Base-by-base conservation (phyloP, 768 basidiomycete genomes). In the Lactarius evosmus region DNA sequence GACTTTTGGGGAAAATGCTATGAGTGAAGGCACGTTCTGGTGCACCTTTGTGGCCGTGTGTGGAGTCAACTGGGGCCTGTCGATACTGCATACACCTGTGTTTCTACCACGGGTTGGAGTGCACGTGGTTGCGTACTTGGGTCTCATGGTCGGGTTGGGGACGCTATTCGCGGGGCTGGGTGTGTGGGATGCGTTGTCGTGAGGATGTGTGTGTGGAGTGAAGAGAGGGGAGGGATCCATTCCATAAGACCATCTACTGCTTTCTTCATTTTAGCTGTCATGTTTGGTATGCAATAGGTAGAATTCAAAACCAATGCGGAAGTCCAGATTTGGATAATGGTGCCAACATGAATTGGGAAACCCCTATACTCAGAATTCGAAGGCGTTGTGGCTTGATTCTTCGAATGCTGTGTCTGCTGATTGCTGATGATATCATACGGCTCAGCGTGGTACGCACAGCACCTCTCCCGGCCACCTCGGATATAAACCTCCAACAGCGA, bases 121-220 rank as follows among this genome's bases (percentile, higher is more conserved):
- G 32, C 91, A 90, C 56, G 84, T 84, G 0, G 87, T 86, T 34
- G 89, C 88, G 29, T 94, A 91, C 73, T 77, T 86, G 11, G 84
- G 83, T 25, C 77, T 85, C 51, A 72, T 93, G 33, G 79, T 88
- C 4, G 84, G 85, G 0, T 74, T 93, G 14, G 86, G 87, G 30
- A 77, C 79, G 41, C 83, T 93, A 68, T 92, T 93, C 71, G 80
- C 83, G 4, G 91, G 89, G 3, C 74, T 93, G 56, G 88, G 83
- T 0, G 74, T 83, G 9, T 93, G 91, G 91, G 85, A 82, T 32
- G 89, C 78, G 7, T 73, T 93, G 57, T 80, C 82, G 29, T 85
- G 58, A 60, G 19, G n/a, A n/a, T n/a, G n/a, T n/a, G n/a, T n/a
- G n/a, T n/a, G n/a, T n/a, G n/a, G n/a, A n/a, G n/a, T n/a, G n/a